phyloP scores from a whole-genome alignment of 2,329 filamentous ascomycete species.

The Neospermospora avenae region DNA sequence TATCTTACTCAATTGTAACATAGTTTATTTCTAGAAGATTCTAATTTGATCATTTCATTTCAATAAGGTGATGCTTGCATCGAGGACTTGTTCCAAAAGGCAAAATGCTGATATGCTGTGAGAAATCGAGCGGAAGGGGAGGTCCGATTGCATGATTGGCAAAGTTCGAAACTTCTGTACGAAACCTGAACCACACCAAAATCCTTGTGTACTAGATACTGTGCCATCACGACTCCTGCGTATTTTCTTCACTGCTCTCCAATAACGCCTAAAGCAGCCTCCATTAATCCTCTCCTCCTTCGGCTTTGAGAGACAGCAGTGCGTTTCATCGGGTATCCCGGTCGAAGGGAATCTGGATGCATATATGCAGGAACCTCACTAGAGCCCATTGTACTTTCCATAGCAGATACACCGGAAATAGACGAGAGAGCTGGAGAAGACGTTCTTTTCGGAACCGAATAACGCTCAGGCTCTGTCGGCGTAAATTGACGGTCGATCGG shows the following conservation, averaged over 20 bases:
- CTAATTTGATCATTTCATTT: no score
- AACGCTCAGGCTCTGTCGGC: neutral
- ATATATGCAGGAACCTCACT: neutral
- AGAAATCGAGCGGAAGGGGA: no score
- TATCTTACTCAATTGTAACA: no score
- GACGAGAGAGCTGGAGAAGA: neutral
- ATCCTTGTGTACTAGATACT: no score
- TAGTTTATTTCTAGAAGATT: no score
- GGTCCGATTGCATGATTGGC: no score
- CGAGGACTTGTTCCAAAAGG: no score
- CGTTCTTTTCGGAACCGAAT: neutral
- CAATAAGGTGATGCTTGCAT: no score
- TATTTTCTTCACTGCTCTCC: neutral
- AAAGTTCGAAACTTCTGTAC: no score
- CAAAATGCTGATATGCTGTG: no score
- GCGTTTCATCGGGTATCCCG: neutral
- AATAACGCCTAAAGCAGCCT: neutral
- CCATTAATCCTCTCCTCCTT: neutral
- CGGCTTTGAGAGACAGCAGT: neutral
- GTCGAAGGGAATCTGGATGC: neutral
- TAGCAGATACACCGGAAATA: neutral
- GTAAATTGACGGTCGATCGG: neutral
- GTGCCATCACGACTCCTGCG: no score
- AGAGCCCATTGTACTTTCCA: neutral
- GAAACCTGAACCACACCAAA: no score